A percentile compares a stretch with the other conserved stretches of the same genome.
Conservation (phyloP, 768 basidiomycete species). For the Suillus alpinus region DNA sequence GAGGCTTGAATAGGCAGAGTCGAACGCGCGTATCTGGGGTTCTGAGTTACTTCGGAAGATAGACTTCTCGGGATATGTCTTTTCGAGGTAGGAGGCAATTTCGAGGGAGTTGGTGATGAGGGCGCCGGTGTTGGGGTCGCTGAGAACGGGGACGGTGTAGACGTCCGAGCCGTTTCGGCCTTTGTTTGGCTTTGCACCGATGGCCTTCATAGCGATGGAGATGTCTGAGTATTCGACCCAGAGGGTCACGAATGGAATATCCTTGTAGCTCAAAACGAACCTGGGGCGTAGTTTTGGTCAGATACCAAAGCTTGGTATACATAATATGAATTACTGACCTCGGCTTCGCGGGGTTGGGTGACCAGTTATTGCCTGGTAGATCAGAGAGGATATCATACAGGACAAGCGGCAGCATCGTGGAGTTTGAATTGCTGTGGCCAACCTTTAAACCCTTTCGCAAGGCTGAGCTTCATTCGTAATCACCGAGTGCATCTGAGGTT, state of each 20-base stretch:
- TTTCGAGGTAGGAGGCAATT: slow-evolving; percentile 36
- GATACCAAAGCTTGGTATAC: neutral
- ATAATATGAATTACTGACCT: slow-evolving; percentile 23
- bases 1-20: slow-evolving; percentile 2
- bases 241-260: slow-evolving; percentile 29
- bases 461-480: no score
- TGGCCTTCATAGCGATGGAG: slow-evolving; percentile 17
- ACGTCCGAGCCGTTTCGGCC: slow-evolving; percentile 14
- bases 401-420: slow-evolving; percentile 24
- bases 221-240: slow-evolving; percentile 37
- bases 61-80: slow-evolving; percentile 30
- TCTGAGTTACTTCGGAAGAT: slow-evolving; percentile 22
- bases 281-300: slow-evolving; percentile 14
- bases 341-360: slow-evolving; percentile 37
- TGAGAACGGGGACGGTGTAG: slow-evolving; percentile 35
- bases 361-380: slow-evolving; percentile 29
- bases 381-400: slow-evolving; percentile 37
- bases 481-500: no score
- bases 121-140: slow-evolving; percentile 28
- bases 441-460: no score
- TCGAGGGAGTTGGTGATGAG: slow-evolving; percentile 28
- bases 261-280: slow-evolving; percentile 30
- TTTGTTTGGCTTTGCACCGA: slow-evolving; percentile 23
- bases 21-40: slow-evolving; percentile 20
- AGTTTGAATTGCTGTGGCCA: no score